Evolutionary conservation across 768 basidiomycete species (phyloP).

Genomic region (Naganishia vaughanmartiniae): DNA sequence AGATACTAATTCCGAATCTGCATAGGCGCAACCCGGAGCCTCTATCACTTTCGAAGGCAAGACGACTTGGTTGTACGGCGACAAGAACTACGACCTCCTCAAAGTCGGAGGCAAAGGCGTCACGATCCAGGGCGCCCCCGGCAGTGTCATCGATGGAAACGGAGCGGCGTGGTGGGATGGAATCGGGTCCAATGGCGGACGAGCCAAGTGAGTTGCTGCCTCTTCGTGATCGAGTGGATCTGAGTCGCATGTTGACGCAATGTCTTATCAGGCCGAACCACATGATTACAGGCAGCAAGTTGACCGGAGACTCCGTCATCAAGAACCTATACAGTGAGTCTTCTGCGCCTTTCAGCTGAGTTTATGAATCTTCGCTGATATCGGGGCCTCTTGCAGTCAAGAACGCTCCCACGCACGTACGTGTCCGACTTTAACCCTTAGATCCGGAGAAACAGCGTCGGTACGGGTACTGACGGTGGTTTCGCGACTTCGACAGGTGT

Average conservation of each 20-base stretch:
- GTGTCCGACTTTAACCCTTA: not conserved
- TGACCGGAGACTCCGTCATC: constrained; percentile 33
- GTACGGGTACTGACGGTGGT: not conserved
- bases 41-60: constrained; percentile 31
- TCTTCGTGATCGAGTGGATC: not conserved
- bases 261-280: constrained; percentile 30
- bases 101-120: constrained; percentile 33
- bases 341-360: not conserved
- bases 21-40: constrained; percentile 23
- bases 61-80: constrained; percentile 30
- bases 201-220: constrained; percentile 23
- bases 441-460: not conserved
- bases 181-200: constrained; percentile 32
- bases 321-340: constrained; percentile 34
- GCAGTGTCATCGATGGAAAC: constrained; percentile 34
- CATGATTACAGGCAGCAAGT: constrained; percentile 32
- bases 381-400: constrained; percentile 1
- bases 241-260: not conserved
- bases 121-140: constrained; percentile 33
- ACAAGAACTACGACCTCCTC: constrained; percentile 32
- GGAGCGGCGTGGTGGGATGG: constrained; percentile 36
- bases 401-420: constrained; percentile 22
- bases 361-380: not conserved
- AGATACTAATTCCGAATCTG: not conserved
- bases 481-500: constrained; percentile 13